phyloP scores from a whole-genome alignment of 129 eudicot species.

The Saussurea involucrata region DNA sequence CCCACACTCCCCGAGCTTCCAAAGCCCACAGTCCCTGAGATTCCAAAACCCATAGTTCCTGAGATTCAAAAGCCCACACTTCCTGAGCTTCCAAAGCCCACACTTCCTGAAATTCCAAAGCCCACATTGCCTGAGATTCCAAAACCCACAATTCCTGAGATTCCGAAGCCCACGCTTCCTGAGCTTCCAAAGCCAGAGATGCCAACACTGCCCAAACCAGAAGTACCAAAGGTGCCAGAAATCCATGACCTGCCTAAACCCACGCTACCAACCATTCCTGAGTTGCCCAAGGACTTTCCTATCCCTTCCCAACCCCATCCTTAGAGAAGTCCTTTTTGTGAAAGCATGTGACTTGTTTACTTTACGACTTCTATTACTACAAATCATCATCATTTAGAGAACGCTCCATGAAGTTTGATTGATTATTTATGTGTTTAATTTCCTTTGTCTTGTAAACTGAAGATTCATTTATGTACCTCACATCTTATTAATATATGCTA shows the following conservation, averaged over 20 bases:
- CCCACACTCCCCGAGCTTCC: too few species aligned
- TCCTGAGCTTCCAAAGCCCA: too few species aligned
- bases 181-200: slow-evolving; percentile 14
- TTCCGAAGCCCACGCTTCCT: slow-evolving; percentile 15
- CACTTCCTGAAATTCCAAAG: neutral
- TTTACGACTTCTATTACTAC: neutral
- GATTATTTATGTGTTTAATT: neutral
- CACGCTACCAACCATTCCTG: slow-evolving; percentile 26
- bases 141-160: slow-evolving; percentile 20
- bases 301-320: slow-evolving; percentile 23
- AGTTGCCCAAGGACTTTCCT: slow-evolving; percentile 27
- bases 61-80: too few species aligned
- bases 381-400: neutral
- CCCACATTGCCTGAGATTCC: slow-evolving; percentile 14
- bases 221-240: slow-evolving; percentile 19
- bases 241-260: slow-evolving; percentile 23
- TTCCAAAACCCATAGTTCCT: too few species aligned
- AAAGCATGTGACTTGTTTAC: neutral
- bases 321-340: neutral
- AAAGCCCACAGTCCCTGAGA: too few species aligned
- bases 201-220: slow-evolving; percentile 28
- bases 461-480: neutral
- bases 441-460: neutral
- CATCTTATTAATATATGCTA: too few species aligned
- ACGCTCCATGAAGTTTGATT: neutral